These are phyloP conservation scores for Pestalotiopsis sp. DNA, from an alignment of 2,329 filamentous ascomycete species.

Conservation along the genomic window DNA sequence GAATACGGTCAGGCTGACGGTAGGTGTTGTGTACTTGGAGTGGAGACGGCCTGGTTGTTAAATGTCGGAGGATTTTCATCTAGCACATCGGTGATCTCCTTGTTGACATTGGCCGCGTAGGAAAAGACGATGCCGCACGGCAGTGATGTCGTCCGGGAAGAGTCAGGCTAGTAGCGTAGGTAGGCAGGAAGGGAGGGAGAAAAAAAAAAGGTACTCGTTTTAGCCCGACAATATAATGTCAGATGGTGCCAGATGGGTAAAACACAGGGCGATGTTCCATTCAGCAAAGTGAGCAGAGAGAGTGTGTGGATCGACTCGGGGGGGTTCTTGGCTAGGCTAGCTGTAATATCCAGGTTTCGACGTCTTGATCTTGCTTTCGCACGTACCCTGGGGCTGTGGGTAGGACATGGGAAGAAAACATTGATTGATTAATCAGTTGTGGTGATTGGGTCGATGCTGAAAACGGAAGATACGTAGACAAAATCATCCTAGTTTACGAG, in stretches of 20 bases:
- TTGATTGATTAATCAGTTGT: background rate
- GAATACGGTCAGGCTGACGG: slow-evolving; percentile 3
- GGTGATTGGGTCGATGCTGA: background rate
- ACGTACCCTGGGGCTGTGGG: slow-evolving; percentile 9
- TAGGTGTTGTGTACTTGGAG: slow-evolving; percentile 7
- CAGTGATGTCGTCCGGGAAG: background rate
- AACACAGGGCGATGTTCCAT: slow-evolving; percentile 8
- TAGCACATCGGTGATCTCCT: slow-evolving; percentile 8
- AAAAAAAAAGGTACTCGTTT: background rate
- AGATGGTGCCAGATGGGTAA: background rate
- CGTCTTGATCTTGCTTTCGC: slow-evolving; percentile 12
- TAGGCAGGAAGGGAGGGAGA: background rate
- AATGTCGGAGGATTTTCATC: slow-evolving; percentile 4
- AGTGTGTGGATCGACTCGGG: slow-evolving; percentile 4
- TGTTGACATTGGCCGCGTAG: slow-evolving; percentile 3
- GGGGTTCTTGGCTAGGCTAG: slow-evolving; percentile 7
- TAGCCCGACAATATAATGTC: slow-evolving; percentile 1
- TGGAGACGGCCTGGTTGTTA: slow-evolving; percentile 4
- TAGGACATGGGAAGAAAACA: slow-evolving; percentile 12
- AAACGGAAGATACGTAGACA: background rate
- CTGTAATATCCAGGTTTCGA: slow-evolving; percentile 8
- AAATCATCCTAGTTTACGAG: background rate
- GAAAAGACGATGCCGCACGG: background rate
- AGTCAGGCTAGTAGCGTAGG: background rate
- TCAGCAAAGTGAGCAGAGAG: background rate